Evolutionary conservation across 345 rosid genomes (phyloP), one percentile per base, ranked within the genome.

Genomic region (Dipteronia sinensis): DNA sequence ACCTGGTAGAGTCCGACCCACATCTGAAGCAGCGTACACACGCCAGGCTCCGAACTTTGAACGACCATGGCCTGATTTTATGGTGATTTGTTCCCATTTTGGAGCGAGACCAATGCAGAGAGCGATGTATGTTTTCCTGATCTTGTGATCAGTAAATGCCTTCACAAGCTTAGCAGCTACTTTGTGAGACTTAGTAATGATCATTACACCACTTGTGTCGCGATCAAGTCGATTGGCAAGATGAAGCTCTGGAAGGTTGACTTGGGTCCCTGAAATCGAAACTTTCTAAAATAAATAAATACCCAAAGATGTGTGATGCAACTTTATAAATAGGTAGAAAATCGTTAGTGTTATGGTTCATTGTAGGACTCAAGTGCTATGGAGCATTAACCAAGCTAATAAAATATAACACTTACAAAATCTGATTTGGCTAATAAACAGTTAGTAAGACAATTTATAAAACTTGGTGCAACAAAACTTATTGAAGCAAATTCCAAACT

Each of bases 21-120:
- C 93, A 49, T 93, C 98, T n/a, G 83, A 81, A 46, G 85, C 87
- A 69, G 97, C 88, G 75, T 95, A 95, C 29, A 91, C 97, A 7
- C 97, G 92, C 97, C 98, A 96, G 4, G 88, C 97, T 75, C 99
- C 98, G 74, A 87, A 92, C 78, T 90, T 94, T 11, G 98, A 96
- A 51, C 98, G 87, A 65, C 98, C 99, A 81, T 96, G 99, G 62
- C 98, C 99, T 15, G 99, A 96, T 81, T 76, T 87, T 20, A 92
- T 31, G 3, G 90, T 92, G 72, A 92, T 86, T 79, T 78, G 88
- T 31, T 81, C 83, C 92, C 94, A 96, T 46, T 86, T 79, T n/a
- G 98, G 95, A 3, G 88, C 85, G 31, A 78, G 20, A 40, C 97
- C 96, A 19, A 90, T 77, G 79, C 91, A 93, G 49, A 83, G 84